phyloP scores from a whole-genome alignment of 2,329 filamentous ascomycete genomes.

The Metarhizium sp. region DNA sequence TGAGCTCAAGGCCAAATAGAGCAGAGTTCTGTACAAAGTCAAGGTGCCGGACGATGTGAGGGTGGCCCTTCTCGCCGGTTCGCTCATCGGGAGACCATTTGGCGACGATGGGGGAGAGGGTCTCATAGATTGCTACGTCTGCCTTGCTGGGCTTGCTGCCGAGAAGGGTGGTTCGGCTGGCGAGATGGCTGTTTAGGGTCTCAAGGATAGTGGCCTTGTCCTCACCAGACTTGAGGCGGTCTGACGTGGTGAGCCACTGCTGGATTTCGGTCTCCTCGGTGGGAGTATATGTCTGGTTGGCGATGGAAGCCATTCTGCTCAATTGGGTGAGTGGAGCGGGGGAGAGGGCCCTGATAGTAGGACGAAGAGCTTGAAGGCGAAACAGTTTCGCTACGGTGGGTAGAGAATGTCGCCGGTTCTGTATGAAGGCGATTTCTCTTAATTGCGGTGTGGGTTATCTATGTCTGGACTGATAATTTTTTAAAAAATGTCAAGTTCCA shows the following conservation, averaged over 20 bases:
- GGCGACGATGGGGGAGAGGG: conserved; percentile 66
- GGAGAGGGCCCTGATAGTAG: conserved; percentile 24
- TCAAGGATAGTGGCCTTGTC: conserved; percentile 62
- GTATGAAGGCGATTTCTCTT: conserved; percentile 5
- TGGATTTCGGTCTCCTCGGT: conserved; percentile 79
- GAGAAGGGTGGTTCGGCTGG: conserved; percentile 79
- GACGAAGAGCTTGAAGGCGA: conserved; percentile 28
- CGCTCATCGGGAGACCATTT: conserved; percentile 77
- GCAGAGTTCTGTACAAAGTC: conserved; percentile 92
- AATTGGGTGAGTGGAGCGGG: conserved; percentile 19
- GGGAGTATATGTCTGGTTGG: conserved; percentile 60
- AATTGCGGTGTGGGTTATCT: background rate
- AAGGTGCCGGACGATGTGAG: conserved; percentile 82
- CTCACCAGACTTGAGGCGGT: conserved; percentile 49
- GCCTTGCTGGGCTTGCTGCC: conserved; percentile 84
- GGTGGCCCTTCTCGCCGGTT: conserved; percentile 80
- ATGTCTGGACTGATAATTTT: background rate
- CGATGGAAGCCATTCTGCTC: conserved; percentile 56
- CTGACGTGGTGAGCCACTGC: conserved; percentile 76
- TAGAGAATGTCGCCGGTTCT: conserved; percentile 2
- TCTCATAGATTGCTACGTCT: conserved; percentile 74
- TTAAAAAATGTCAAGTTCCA: background rate
- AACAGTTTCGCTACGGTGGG: conserved; percentile 30
- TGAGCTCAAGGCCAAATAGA: conserved; percentile 61
- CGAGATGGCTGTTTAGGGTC: conserved; percentile 77